Base-by-base conservation (phyloP, 1,284 basidiomycete species). In the Moesziomyces sp. region DNA sequence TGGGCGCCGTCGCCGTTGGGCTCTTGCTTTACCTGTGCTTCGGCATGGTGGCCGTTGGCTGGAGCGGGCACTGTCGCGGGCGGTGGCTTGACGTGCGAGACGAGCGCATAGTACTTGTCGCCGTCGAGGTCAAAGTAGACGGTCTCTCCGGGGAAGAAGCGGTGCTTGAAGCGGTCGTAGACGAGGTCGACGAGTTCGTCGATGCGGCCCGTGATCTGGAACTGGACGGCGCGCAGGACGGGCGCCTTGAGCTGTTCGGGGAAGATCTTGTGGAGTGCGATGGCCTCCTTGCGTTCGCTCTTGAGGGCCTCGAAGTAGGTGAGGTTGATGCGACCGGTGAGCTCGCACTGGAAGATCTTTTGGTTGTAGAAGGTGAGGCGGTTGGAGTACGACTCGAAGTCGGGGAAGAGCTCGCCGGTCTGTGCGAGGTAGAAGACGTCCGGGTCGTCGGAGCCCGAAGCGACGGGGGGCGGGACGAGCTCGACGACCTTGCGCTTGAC, bases 101-200 rank as follows among this genome's bases (percentile, higher is more conserved):
- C 88, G 43, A 88, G 88, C 56, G 92, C 93, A 72, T 89, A 89
- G 85, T 91, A 94, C 80, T 92, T 82, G 64, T 83, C 84, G 23
- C 81, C 68, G 5, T 76, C 59, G 19, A 83, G 53, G 49, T 85
- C 85, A 24, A 86, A 78, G 38, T 82, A 80, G 28, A 84, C 74
- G 10, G 62, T 53, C 86, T 99, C 96, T 72, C 90, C 90, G 49
- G 89, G 87, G 84, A 94, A 99, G 86, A 94, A 99, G 40, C 96
- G 89, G 86, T 97, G 91, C 79, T 94, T 93, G 88, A 94, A 97
- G 46, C 96, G 90, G 74, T 98, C 96, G 83, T 90, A 97, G 43
- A 97, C 92, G 52, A 91, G 90, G 84, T 99, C 96, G 5, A 96
- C 93, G 18, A 99, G 88, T 78, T 93, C 91, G 86, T 98, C 96